A percentile compares a stretch with the other conserved stretches of the same genome.
phyloP scores from a whole-genome alignment of 148 eudicot species.

The Tetragonia tetragonoides region DNA sequence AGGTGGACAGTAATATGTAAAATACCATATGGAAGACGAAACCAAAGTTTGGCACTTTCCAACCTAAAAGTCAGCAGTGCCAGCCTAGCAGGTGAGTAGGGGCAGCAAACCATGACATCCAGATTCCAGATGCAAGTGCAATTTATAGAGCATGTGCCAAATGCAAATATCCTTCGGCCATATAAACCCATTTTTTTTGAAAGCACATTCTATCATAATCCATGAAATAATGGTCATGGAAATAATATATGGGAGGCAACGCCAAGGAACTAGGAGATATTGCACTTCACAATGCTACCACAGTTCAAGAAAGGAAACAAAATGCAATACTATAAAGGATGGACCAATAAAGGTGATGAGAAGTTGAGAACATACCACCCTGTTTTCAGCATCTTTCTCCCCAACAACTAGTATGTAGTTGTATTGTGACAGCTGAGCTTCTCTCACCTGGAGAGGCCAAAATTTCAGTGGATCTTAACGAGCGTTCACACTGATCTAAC shows the following conservation, averaged over 20 bases:
- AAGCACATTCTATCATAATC: no score
- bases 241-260: background rate
- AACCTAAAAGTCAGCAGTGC: background rate
- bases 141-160: no score
- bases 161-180: no score
- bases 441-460: slow-evolving; percentile 58
- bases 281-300: background rate
- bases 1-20: background rate
- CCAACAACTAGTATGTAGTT: slow-evolving; percentile 96
- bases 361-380: slow-evolving; percentile 32
- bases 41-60: background rate
- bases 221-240: no score
- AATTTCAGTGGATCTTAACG: background rate
- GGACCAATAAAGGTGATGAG: slow-evolving; percentile 11
- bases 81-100: background rate
- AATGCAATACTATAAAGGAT: background rate
- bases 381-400: slow-evolving; percentile 64
- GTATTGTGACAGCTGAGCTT: slow-evolving; percentile 89
- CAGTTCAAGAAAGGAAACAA: background rate
- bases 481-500: background rate
- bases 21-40: background rate
- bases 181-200: no score
- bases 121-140: no score
- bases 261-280: background rate
- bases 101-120: background rate